phyloP scores from a whole-genome alignment of 176 grass and related monocot species.

The Melocanna baccifera region DNA sequence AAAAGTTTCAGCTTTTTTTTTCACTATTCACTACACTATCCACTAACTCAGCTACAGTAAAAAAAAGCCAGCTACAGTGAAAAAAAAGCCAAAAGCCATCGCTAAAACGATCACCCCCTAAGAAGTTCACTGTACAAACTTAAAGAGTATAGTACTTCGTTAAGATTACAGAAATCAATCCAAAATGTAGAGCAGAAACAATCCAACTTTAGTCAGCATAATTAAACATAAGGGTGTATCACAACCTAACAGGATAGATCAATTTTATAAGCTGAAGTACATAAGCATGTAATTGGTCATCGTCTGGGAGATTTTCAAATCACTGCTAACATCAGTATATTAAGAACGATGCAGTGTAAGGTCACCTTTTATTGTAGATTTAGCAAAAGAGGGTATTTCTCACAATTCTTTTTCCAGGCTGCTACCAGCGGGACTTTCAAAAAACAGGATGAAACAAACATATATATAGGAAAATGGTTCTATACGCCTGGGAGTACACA shows the following conservation, averaged over 20 bases:
- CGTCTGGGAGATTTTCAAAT: neutral
- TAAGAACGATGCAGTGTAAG: neutral
- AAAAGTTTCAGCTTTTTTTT: too few relatives aligned
- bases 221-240: neutral
- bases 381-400: neutral
- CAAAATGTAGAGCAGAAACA: neutral
- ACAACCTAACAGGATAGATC: neutral
- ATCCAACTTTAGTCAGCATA: neutral
- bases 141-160: neutral
- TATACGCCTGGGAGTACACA: too few relatives aligned
- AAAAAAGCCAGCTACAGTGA: too few relatives aligned
- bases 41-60: too few relatives aligned
- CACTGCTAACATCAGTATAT: neutral
- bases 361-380: neutral
- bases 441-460: neutral
- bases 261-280: neutral
- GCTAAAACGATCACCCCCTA: too few relatives aligned
- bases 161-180: neutral
- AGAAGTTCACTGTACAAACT: neutral
- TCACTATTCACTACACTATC: too few relatives aligned
- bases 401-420: neutral
- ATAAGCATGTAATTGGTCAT: neutral
- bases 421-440: neutral
- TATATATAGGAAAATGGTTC: too few relatives aligned
- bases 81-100: too few relatives aligned